Evolutionary conservation across 371 early-diverging fungal genomes (phyloP).

Genomic region (Chytridiales sp.): DNA sequence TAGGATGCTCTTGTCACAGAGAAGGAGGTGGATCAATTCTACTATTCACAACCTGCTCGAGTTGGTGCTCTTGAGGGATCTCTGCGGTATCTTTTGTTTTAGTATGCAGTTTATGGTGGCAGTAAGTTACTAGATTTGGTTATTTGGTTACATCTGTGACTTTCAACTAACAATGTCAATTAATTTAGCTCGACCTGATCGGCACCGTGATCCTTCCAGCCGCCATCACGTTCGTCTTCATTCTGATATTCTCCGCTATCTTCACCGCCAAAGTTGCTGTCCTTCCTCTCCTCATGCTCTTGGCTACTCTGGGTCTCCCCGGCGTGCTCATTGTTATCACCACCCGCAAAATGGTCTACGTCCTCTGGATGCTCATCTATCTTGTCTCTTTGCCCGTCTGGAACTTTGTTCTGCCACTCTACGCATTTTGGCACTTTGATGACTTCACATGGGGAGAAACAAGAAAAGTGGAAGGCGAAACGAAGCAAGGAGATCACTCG

Average conservation of each 20-base stretch:
- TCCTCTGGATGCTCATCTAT: constrained; percentile 92
- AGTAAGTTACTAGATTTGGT: too few species aligned
- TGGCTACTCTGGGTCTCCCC: constrained; percentile 75
- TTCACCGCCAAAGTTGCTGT: constrained; percentile 22
- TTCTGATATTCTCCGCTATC: constrained; percentile 55
- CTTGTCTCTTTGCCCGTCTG: constrained; percentile 90
- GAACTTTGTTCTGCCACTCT: constrained; percentile 90
- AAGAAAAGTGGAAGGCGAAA: constrained; percentile 13
- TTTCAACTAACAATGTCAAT: too few species aligned
- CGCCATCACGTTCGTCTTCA: constrained; percentile 86
- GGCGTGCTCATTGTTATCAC: constrained; percentile 85
- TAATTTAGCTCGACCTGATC: constrained; percentile 76
- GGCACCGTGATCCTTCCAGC: constrained; percentile 96
- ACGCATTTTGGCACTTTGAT: constrained; percentile 98
- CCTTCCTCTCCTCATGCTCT: constrained; percentile 68
- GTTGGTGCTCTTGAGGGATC: constrained; percentile 79
- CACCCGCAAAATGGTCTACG: constrained; percentile 75
- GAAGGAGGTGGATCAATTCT: constrained; percentile 98
- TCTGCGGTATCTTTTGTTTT: constrained; percentile 96
- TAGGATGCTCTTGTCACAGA: constrained; percentile 86
- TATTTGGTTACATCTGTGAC: too few species aligned
- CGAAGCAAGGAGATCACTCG: constrained; percentile 36
- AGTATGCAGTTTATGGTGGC: constrained; percentile 99
- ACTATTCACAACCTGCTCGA: constrained; percentile 96
- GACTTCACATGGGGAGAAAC: constrained; percentile 93